A percentile compares a stretch with the other conserved stretches of the same genome.
phyloP scores from a whole-genome alignment of 1,284 basidiomycete species.

The Sporisorium sorghi region DNA sequence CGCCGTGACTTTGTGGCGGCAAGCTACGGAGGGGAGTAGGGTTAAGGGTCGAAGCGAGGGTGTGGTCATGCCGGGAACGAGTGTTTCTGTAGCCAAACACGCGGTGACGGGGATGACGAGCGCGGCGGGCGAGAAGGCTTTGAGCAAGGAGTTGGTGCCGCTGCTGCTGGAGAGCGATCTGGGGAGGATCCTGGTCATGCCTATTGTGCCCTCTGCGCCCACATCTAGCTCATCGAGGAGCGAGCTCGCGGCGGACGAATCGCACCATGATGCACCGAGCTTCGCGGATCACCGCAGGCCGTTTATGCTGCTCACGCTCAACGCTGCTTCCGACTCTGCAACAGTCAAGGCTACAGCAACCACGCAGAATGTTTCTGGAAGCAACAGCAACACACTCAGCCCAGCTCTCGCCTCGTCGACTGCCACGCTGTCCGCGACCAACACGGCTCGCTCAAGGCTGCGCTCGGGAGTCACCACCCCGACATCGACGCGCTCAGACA shows the following conservation, averaged over 20 bases:
- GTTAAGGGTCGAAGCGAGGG: background rate
- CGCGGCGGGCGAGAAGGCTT: background rate
- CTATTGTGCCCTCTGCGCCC: slow-evolving; percentile 19
- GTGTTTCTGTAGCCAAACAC: slow-evolving; percentile 29
- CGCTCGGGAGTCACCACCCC: slow-evolving; percentile 39
- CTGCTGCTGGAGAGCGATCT: slow-evolving; percentile 43
- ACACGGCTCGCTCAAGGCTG: slow-evolving; percentile 25
- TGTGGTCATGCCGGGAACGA: slow-evolving; percentile 23
- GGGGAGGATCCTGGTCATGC: slow-evolving; percentile 42
- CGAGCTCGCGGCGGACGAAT: slow-evolving; percentile 16
- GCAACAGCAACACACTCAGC: background rate
- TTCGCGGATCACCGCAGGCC: slow-evolving; percentile 19
- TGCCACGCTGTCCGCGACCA: slow-evolving; percentile 27
- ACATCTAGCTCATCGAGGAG: slow-evolving; percentile 11
- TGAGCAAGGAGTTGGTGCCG: slow-evolving; percentile 22
- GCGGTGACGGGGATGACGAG: slow-evolving; percentile 16
- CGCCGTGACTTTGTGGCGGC: slow-evolving; percentile 36
- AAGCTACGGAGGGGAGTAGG: slow-evolving; percentile 11
- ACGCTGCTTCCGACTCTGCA: slow-evolving; percentile 16
- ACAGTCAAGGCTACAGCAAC: slow-evolving; percentile 7
- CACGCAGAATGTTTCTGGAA: background rate
- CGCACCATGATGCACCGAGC: slow-evolving; percentile 4
- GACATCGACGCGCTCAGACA: slow-evolving; percentile 23
- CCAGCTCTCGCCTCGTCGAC: slow-evolving; percentile 22
- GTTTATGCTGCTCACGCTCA: slow-evolving; percentile 51